Evolutionary conservation across 148 eudicot species (phyloP), one percentile per base, ranked within the genome.

Genomic region (Rhododendron molle): DNA sequence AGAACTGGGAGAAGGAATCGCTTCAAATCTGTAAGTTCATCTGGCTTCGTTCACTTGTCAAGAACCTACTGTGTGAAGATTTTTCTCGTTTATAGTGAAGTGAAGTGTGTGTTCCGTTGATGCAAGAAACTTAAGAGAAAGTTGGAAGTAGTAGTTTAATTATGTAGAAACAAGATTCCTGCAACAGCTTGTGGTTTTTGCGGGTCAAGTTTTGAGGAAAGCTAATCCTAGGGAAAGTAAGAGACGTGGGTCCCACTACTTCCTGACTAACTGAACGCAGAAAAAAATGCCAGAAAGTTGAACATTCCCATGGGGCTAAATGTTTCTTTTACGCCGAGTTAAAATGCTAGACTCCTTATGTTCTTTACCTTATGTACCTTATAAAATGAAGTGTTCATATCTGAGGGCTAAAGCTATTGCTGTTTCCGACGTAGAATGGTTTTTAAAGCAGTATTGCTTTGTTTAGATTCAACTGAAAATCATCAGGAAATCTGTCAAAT

Each of bases 1-100:
- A 73, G 89, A 32, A 78, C 79, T 84, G 72, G 85, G 77, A 87
- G 92, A 76, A 89, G 92, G 84, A 88, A 85, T 77, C 89, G 89
- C 40, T 13, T 83, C 58, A 86, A 40, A 85, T 84, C 85, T 89
- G 96, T 94, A 88, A 90, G 97, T 91, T 18, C 81, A 2, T 21
- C 80, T 8, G 30, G 71, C 71, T 62, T 34, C 32, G 30, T 67
- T 67, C 32, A 67, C 73, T 67, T 67, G 15, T 26, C 34, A 26
- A 67, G 34, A 67, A 67, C 73, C 11, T 67, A 1, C 15, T 10
- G 32, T 28, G 32, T 26, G 32, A 67, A 65, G 44, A 40, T 40
- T 40, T 40, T 5, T 40, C 44, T 40, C 44, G 7, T 40, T 40
- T 40, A 40, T 5, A 56, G 60, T 56, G 5, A 56, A 56, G 60